Evolutionary conservation across 1,284 basidiomycete species (phyloP), one percentile per base, ranked within the genome.

Genomic region (Sanghuangporus weigelae): DNA sequence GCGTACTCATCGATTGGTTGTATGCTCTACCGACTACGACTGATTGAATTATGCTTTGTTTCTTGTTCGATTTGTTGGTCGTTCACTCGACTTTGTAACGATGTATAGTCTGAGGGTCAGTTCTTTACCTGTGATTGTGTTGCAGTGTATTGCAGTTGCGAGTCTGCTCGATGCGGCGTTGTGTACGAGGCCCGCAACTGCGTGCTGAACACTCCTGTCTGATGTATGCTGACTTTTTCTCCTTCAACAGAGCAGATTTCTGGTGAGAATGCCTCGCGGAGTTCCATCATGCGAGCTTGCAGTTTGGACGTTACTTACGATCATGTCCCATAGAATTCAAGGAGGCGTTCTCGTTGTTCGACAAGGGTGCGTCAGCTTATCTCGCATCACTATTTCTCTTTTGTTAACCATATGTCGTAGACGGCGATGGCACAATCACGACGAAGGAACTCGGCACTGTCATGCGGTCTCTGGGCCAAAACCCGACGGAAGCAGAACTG

Each of bases 371-470:
- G 83, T 76, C 7, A 54, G 31, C 40, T 53, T 21, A 55, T 39
- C 35, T 16, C 57, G 59, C 26, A n/a, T 14, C 35, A 14, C 31
- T 39, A 46, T 51, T 46, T 10, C 14, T 21, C 5, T 46, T 14
- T 31, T 16, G n/a, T 11, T 38, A 53, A 42, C n/a, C 23, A 46
- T 21, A 31, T 12, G 10, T 39, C 39, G 8, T 69, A 95, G 95
- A 97, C 73, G 93, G 94, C 71, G 95, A 98, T 84, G 95, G 95
- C 76, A 96, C 94, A 64, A 97, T 98, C 83, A 97, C 95, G 64
- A 93, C 92, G 69, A 89, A 89, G 73, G 95, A 98, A 80, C 90
- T 98, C 70, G 95, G 95, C 66, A 96, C 93, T 60, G 95, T 98
- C 71, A 98, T 98, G 96, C 90, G 95, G 66, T 96, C 94, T 53